Conservation (phyloP, 257 asterid species). For the Solanum sitiens region DNA sequence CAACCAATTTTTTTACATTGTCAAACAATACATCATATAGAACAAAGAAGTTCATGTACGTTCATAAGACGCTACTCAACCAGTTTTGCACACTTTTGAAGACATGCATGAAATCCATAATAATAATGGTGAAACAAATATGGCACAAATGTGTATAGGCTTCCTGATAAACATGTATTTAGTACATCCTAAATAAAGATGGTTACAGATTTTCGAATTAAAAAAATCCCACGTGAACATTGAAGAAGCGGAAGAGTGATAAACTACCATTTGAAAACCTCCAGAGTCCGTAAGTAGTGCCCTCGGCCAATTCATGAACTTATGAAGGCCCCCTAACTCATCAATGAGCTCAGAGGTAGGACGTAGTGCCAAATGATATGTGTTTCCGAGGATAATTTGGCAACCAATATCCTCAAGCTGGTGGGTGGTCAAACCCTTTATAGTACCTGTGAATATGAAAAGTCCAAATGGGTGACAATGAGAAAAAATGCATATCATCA, state of each 20-base stretch:
- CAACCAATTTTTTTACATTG: background rate
- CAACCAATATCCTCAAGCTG: conserved; percentile 98
- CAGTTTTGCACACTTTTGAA: background rate
- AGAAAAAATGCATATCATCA: background rate
- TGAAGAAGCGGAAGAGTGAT: background rate
- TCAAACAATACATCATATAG: background rate
- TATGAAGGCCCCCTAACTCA: conserved; percentile 94
- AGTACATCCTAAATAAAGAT: background rate
- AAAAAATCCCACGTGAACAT: background rate
- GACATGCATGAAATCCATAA: background rate
- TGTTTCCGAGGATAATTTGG: conserved; percentile 95
- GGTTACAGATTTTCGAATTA: background rate
- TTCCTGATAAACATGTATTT: background rate
- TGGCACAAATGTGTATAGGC: background rate
- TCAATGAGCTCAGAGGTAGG: conserved; percentile 95
- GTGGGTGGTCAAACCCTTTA: conserved; percentile 75
- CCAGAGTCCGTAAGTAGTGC: conserved; percentile 96
- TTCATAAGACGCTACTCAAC: background rate
- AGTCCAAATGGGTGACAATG: background rate
- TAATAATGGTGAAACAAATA: background rate
- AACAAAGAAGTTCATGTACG: background rate
- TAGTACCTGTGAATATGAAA: conserved; percentile 54
- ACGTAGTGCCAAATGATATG: conserved; percentile 92
- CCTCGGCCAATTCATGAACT: conserved; percentile 97
- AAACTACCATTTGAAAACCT: conserved; percentile 93